phyloP scores from a whole-genome alignment of 179 eudicot species.

The Beta corolliflora region DNA sequence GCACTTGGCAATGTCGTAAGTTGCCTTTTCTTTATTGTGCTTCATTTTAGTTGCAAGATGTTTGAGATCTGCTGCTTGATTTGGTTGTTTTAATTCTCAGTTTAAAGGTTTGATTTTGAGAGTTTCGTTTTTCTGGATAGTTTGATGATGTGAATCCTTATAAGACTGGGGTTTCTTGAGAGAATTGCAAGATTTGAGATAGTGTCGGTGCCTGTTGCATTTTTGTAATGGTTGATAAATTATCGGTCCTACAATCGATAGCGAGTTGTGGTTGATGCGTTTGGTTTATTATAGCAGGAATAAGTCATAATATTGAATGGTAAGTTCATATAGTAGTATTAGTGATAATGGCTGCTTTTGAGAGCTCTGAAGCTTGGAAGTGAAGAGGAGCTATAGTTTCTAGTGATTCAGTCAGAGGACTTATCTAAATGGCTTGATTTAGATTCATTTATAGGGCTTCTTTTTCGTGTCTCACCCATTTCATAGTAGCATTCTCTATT shows the following conservation, averaged over 20 bases:
- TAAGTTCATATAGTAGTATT: neutral
- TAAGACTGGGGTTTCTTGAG: neutral
- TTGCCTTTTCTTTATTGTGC: neutral
- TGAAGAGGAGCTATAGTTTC: neutral
- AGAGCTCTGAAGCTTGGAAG: neutral
- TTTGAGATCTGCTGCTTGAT: neutral
- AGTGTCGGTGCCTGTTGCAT: conserved; percentile 1
- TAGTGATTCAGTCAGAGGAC: neutral
- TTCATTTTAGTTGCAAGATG: neutral
- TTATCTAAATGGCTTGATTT: neutral
- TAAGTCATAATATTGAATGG: neutral
- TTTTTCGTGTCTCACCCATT: neutral
- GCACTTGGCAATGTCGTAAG: conserved; percentile 94
- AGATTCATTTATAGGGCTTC: neutral
- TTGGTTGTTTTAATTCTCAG: neutral
- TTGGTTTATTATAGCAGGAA: neutral
- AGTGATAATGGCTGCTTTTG: neutral
- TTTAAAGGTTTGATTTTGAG: conserved; percentile 1
- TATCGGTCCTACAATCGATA: neutral
- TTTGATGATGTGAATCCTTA: neutral
- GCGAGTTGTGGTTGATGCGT: neutral
- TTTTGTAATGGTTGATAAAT: neutral
- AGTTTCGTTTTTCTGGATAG: neutral
- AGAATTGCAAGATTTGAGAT: neutral
- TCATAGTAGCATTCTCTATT: neutral